Percentiles rank a stretch among this genome's conserved stretches.
phyloP scores from a whole-genome alignment of 2,329 filamentous ascomycete genomes.

The Fusarium sp. region DNA sequence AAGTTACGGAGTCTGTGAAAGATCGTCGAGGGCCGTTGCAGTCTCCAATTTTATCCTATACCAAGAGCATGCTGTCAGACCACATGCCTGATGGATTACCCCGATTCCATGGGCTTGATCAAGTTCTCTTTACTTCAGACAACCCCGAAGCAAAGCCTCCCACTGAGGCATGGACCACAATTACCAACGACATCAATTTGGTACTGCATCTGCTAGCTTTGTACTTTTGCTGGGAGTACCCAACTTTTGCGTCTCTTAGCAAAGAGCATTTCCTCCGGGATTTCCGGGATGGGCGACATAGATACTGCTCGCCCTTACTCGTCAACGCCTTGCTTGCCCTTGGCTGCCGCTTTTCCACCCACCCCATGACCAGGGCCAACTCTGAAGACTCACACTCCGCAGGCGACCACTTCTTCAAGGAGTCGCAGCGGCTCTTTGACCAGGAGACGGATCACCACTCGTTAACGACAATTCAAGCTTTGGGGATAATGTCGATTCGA shows the following conservation, averaged over 20 bases:
- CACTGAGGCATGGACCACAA: slow-evolving; percentile 66
- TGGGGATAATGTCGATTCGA: slow-evolving; percentile 80
- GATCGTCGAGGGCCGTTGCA: slow-evolving; percentile 55
- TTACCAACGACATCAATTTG: slow-evolving; percentile 67
- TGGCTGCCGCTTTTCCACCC: slow-evolving; percentile 75
- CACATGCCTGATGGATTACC: slow-evolving; percentile 48
- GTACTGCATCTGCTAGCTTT: slow-evolving; percentile 72
- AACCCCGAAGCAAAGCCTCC: slow-evolving; percentile 57
- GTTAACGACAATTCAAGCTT: slow-evolving; percentile 77
- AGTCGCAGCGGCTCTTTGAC: slow-evolving; percentile 68
- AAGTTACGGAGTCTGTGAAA: slow-evolving; percentile 58
- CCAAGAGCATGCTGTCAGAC: slow-evolving; percentile 55
- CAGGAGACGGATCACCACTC: slow-evolving; percentile 68
- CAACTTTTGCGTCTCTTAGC: slow-evolving; percentile 77
- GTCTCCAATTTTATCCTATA: slow-evolving; percentile 62
- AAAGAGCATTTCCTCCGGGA: slow-evolving; percentile 77
- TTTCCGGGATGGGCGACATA: slow-evolving; percentile 67
- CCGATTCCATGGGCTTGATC: slow-evolving; percentile 57
- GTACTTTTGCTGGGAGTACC: slow-evolving; percentile 82
- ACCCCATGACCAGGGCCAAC: slow-evolving; percentile 70
- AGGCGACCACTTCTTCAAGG: slow-evolving; percentile 79
- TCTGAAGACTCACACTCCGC: slow-evolving; percentile 71
- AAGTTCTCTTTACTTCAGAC: slow-evolving; percentile 60
- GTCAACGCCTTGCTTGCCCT: slow-evolving; percentile 73
- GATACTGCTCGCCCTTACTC: slow-evolving; percentile 75